These are phyloP conservation scores for Cardamine chenopodiifolia DNA, from an alignment of 345 rosid genomes.

Conservation along the genomic window DNA sequence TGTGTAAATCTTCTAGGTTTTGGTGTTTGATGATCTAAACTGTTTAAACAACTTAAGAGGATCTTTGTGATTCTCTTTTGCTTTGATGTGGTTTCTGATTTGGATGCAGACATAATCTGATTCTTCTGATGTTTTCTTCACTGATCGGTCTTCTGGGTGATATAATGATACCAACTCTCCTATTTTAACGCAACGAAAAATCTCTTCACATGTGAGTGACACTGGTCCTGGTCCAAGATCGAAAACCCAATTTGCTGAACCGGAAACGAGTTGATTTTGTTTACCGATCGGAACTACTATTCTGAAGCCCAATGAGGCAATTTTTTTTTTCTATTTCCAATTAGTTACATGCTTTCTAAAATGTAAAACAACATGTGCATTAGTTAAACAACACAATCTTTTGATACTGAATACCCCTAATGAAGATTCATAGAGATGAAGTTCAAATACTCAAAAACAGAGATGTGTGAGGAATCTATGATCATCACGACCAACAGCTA, in stretches of 20 bases:
- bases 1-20: slow-evolving; percentile 36
- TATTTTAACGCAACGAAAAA: not conserved
- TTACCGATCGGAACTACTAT: not conserved
- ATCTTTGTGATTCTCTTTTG: not conserved
- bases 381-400: not conserved
- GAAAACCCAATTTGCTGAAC: not conserved
- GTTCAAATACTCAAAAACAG: not conserved
- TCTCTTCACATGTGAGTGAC: not conserved
- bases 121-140: not conserved
- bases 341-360: not conserved
- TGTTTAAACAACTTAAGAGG: not conserved
- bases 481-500: not conserved
- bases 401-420: not conserved
- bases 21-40: slow-evolving; percentile 23
- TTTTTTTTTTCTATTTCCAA: not conserved
- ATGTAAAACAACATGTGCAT: not conserved
- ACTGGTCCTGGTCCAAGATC: not conserved
- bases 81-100: slow-evolving; percentile 1
- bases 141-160: not conserved
- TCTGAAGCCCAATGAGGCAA: not conserved
- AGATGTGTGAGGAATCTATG: not conserved
- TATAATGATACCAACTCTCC: not conserved
- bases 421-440: not conserved
- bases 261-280: not conserved
- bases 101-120: not conserved